Base-by-base conservation (phyloP, 192 early-diverging fungal species). In the Linnemannia schmuckeri region DNA sequence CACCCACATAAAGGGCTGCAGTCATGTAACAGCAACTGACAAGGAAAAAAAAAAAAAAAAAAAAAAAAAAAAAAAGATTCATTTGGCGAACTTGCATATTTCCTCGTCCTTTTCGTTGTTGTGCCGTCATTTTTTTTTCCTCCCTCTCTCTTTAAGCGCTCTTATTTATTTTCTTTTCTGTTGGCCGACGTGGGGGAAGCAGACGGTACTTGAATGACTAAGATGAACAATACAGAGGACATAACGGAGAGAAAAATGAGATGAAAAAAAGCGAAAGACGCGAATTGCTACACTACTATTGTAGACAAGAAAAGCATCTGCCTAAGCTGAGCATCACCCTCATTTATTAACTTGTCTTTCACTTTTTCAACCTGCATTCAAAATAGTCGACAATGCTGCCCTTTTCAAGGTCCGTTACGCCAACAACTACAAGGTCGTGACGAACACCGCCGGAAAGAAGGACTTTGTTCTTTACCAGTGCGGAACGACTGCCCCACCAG, bases 401-500 rank as follows among this genome's bases (percentile, higher is more conserved):
- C 84, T 91, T 12, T 96, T 95, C 87, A 87, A 80, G 38, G 91
- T 96, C 81, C 69, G 85, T 33, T 96, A 96, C 87, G 85, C 88
- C 37, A 92, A 92, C 33, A 94, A 92, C 80, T 93, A 93, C 89
- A 96, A 96, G 89, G 82, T 94, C 69, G 89, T 96, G 8, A 89
- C 83, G 74, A 94, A 94, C 86, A 91, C 54, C 42, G 77, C 76
- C 55, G 83, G 87, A 38, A 91, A 91, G 68, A 90, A 93, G 46
- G 89, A 88, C 40, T 96, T 91, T 80, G 91, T 93, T 42, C 91
- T 96, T 44, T 92, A 93, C 80, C 94, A 95, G 87, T 96, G 94
- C 83, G 95, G 95, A 78, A 95, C 95, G 33, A 91, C 93, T 42
- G 71, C 74, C 27, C 92, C 93, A 30, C 42, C 54, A 24, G 86